phyloP scores from a whole-genome alignment of 495 filamentous ascomycete species.

The Rhizodiscina lignyota region DNA sequence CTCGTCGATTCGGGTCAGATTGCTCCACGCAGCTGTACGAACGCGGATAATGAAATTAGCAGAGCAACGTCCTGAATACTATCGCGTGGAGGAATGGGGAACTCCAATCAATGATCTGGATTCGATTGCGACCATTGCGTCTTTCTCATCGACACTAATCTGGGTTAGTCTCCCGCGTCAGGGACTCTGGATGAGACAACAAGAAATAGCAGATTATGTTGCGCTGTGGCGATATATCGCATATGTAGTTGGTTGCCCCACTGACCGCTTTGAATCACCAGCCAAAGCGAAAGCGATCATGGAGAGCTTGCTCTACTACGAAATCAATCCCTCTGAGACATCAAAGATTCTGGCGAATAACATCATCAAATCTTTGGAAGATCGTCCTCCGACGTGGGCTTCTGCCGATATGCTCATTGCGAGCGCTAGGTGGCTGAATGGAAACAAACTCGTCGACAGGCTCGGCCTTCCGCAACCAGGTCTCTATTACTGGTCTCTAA shows the following conservation, averaged over 20 bases:
- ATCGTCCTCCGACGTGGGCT: conserved; percentile 44
- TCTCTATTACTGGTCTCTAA: conserved; percentile 39
- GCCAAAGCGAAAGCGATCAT: conserved; percentile 39
- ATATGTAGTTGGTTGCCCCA: conserved; percentile 53
- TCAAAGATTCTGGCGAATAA: conserved; percentile 52
- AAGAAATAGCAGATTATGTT: conserved; percentile 52
- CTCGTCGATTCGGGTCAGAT: conserved; percentile 55
- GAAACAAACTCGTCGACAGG: conserved; percentile 38
- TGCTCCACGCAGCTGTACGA: conserved; percentile 59
- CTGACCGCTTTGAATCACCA: conserved; percentile 35
- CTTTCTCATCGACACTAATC: conserved; percentile 49
- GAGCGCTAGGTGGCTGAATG: conserved; percentile 52
- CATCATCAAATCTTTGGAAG: conserved; percentile 48
- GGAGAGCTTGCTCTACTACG: conserved; percentile 45
- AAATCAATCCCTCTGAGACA: conserved; percentile 44
- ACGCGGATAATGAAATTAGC: conserved; percentile 45
- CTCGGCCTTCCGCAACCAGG: conserved; percentile 41
- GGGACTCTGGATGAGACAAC: conserved; percentile 45
- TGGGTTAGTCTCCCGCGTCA: conserved; percentile 56
- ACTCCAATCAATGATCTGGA: conserved; percentile 64
- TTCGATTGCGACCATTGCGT: conserved; percentile 48
- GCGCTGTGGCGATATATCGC: conserved; percentile 63
- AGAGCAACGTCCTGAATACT: conserved; percentile 40
- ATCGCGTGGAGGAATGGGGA: conserved; percentile 38
- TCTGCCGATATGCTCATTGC: conserved; percentile 43